Percentiles rank a stretch among this genome's conserved stretches.
Conservation (phyloP, 1,284 basidiomycete genomes). For the Apiotrichum gracile region DNA sequence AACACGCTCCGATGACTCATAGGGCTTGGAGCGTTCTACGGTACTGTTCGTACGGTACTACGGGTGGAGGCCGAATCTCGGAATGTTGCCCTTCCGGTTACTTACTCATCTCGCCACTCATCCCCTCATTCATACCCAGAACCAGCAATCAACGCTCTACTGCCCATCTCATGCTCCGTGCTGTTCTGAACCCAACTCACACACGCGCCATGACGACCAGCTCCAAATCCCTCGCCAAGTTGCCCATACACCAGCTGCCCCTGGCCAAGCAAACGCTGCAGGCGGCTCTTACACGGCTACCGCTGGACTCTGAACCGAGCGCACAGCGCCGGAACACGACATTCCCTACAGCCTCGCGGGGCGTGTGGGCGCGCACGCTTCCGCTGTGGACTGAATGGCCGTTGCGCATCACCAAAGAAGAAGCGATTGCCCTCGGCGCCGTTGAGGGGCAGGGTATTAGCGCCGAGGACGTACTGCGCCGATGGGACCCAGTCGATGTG, state of each 20-base stretch:
- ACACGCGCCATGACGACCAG: background rate
- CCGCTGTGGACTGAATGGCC: constrained; percentile 83
- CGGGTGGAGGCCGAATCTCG: too few species aligned
- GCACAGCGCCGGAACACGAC: constrained; percentile 64
- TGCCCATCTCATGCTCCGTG: background rate
- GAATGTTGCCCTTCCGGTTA: too few species aligned
- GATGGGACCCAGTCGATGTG: constrained; percentile 36
- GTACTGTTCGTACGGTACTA: too few species aligned
- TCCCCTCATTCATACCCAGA: too few species aligned
- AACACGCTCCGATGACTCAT: too few species aligned
- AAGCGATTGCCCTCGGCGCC: constrained; percentile 57
- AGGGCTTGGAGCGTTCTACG: too few species aligned
- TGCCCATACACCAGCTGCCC: constrained; percentile 32
- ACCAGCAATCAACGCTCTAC: too few species aligned
- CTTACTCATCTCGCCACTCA: too few species aligned
- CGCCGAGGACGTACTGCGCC: constrained; percentile 56
- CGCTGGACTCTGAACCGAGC: constrained; percentile 54
- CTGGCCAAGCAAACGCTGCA: constrained; percentile 32
- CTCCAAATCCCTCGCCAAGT: background rate
- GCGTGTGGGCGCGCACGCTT: constrained; percentile 67
- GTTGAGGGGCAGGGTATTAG: constrained; percentile 52
- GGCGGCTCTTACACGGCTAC: constrained; percentile 20
- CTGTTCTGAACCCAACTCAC: background rate
- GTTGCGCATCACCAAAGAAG: constrained; percentile 62
- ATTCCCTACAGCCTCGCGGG: constrained; percentile 47